A percentile compares a stretch with the other conserved stretches of the same genome.
phyloP scores from a whole-genome alignment of 2,329 filamentous ascomycete genomes.

The Pseudogymnoascus sp. region DNA sequence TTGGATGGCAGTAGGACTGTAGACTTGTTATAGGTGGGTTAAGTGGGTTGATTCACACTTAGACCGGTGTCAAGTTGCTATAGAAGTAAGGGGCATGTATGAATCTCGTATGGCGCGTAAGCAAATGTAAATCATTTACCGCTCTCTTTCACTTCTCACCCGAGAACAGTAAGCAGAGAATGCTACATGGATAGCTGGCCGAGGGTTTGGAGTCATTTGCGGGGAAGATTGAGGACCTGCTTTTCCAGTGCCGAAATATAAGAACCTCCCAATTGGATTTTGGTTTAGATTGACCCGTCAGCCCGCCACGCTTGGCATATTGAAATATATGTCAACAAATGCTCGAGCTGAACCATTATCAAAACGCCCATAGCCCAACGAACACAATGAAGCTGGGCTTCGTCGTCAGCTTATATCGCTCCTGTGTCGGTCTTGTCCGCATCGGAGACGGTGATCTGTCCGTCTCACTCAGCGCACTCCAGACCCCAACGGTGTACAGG shows the following conservation, averaged over 20 bases:
- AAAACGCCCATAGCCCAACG: neutral
- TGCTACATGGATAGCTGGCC: neutral
- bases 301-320: neutral
- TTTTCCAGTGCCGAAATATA: conserved; percentile 3
- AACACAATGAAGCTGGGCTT: neutral
- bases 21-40: neutral
- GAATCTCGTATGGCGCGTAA: neutral
- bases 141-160: neutral
- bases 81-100: neutral
- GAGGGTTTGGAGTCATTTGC: neutral
- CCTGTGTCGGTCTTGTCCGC: neutral
- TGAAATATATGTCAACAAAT: neutral
- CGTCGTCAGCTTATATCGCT: neutral
- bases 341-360: neutral
- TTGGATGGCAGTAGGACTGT: neutral
- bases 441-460: neutral
- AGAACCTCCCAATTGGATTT: neutral
- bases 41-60: neutral
- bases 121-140: neutral
- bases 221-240: neutral
- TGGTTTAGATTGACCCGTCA: neutral
- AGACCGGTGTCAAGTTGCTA: neutral
- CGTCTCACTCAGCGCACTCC: conserved; percentile 5
- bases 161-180: neutral
- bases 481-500: neutral